Conservation (phyloP, 371 early-diverging fungal species). For the Fennellomyces sp. region DNA sequence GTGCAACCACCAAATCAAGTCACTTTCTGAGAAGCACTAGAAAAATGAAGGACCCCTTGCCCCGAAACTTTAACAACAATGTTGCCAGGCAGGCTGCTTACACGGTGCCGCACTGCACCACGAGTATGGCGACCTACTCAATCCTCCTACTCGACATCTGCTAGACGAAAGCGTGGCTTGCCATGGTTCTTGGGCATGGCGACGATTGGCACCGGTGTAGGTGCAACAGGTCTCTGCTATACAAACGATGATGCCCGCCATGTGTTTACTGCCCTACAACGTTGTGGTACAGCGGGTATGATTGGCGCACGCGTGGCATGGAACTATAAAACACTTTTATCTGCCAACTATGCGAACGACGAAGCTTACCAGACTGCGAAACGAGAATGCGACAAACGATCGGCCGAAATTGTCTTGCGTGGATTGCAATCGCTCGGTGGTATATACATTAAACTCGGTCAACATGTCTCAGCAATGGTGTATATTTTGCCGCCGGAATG, state of each 20-base stretch:
- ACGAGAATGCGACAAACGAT: constrained; percentile 42
- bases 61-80: not conserved
- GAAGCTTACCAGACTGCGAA: constrained; percentile 44
- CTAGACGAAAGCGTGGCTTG: not conserved
- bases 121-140: not conserved
- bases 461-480: constrained; percentile 84
- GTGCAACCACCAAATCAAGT: too few relatives aligned
- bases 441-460: constrained; percentile 93
- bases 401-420: constrained; percentile 61
- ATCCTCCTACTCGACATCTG: not conserved
- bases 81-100: constrained; percentile 4
- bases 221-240: constrained; percentile 44
- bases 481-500: constrained; percentile 92
- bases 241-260: constrained; percentile 50
- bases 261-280: constrained; percentile 40
- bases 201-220: constrained; percentile 1
- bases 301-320: constrained; percentile 53
- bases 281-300: constrained; percentile 47
- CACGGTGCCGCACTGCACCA: not conserved
- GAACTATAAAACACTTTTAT: constrained; percentile 68
- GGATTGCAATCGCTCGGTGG: constrained; percentile 75
- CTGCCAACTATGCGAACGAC: constrained; percentile 35
- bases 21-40: too few relatives aligned
- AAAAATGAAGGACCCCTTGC: too few relatives aligned
- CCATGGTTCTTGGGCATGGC: not conserved